Evolutionary conservation across 2,329 filamentous ascomycete species (phyloP), one percentile per base, ranked within the genome.

Genomic region (Trichoderma pleuroti): DNA sequence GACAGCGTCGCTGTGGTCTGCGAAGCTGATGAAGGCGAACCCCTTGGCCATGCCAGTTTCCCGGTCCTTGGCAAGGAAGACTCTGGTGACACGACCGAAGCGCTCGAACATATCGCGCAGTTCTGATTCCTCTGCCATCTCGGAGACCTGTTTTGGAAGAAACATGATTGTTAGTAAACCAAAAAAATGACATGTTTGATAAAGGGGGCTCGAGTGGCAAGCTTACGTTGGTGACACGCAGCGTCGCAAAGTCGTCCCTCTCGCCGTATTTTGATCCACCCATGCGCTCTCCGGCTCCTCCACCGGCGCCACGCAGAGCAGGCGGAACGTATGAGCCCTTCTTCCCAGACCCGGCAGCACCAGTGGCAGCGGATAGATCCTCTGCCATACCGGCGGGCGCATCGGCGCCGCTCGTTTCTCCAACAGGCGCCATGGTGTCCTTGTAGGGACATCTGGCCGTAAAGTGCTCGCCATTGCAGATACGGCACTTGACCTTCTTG

Each of bases 401-500:
- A 73, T 91, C 89, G 73, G 82, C 86, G 36, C 80, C 79, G 60
- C 80, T 81, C 70, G 83, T 85, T 81, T 90, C 89, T 75, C 90
- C 90, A 72, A 94, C 89, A 46, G 93, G 96, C 42, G 95, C 94
- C 94, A 99, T 98, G 77, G 95, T 99, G 82, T 98, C 96, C 87
- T 98, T 99, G 91, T 97, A 99, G 42, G 96, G 96, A 90, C 96
- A 99, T 82, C 96, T 92, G 76, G 95, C 95, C 54, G 96, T 99
- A 87, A 98, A 99, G 90, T 99, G 96, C 87, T 99, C 96, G 80
- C 95, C 96, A 81, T 91, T 93, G 86, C 96, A 99, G 81, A 99
- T 98, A 88, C 96, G 92, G 84, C 96, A 99, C 89, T 98, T 98
- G 87, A 99, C 97, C 86, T 98, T 97, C 90, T 98, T 97, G 86